phyloP scores from a whole-genome alignment of 106 monocot genomes.

The Dactylorhiza incarnata region DNA sequence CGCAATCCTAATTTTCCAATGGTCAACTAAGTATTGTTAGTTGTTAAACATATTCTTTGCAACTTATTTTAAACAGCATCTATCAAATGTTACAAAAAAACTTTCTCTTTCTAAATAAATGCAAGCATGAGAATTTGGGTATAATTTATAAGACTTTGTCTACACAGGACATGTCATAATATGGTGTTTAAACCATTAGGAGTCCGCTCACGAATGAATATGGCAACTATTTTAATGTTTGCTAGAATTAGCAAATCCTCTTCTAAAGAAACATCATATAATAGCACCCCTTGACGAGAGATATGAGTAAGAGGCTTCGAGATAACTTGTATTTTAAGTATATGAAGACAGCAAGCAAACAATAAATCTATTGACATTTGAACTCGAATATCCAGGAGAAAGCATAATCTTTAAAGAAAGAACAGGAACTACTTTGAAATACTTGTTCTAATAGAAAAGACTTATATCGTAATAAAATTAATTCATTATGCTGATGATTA shows the following conservation, averaged over 20 bases:
- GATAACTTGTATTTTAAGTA: slow-evolving; percentile 26
- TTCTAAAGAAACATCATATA: slow-evolving; percentile 18
- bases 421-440: not conserved
- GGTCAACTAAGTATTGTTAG: too few relatives aligned
- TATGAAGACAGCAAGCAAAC: slow-evolving; percentile 22
- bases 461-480: slow-evolving; percentile 7
- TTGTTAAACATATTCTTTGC: too few relatives aligned
- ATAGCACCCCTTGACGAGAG: slow-evolving; percentile 28
- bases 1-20: too few relatives aligned
- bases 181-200: not conserved
- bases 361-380: slow-evolving; percentile 14
- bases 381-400: slow-evolving; percentile 1
- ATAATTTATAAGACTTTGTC: too few relatives aligned
- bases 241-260: not conserved
- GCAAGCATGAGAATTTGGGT: too few relatives aligned
- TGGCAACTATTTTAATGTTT: not conserved
- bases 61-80: too few relatives aligned
- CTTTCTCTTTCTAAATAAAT: too few relatives aligned
- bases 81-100: too few relatives aligned
- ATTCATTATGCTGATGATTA: slow-evolving; percentile 5
- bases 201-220: not conserved
- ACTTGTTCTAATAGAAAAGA: not conserved
- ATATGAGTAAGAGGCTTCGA: slow-evolving; percentile 32
- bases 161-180: not conserved
- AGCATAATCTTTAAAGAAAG: slow-evolving; percentile 4